Percentiles rank a stretch among this genome's conserved stretches.
phyloP scores from a whole-genome alignment of 345 rosid genomes.

The Syzygium aromaticum region DNA sequence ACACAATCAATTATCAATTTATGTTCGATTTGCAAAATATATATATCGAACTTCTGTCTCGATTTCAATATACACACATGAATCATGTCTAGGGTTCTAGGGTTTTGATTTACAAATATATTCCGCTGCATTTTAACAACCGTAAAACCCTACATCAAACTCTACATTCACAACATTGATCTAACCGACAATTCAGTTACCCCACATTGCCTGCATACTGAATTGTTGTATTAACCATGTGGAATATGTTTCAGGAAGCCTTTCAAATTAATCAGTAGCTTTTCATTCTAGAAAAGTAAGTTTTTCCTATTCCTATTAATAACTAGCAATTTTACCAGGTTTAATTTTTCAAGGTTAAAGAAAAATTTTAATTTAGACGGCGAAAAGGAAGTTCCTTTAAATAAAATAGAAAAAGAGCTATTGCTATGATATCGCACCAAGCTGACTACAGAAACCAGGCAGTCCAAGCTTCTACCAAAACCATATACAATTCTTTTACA shows the following conservation, averaged over 20 bases:
- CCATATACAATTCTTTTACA: neutral
- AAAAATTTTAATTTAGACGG: neutral
- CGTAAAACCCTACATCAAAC: too few relatives aligned
- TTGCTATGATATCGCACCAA: neutral
- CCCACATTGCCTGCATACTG: neutral
- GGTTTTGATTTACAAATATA: too few relatives aligned
- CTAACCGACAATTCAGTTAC: neutral
- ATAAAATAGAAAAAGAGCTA: neutral
- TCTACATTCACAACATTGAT: neutral
- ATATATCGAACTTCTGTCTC: too few relatives aligned
- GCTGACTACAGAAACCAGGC: neutral
- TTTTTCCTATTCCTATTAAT: neutral
- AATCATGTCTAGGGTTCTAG: too few relatives aligned
- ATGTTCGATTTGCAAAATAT: too few relatives aligned
- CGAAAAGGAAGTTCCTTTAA: neutral
- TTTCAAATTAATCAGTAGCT: neutral
- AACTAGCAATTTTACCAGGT: neutral
- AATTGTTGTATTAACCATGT: neutral
- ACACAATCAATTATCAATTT: too few relatives aligned
- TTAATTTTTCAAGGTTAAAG: neutral
- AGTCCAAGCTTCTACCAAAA: neutral
- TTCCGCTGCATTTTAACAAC: too few relatives aligned
- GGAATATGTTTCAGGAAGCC: neutral
- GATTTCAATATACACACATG: too few relatives aligned
- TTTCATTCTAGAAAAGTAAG: neutral